Base-by-base conservation (phyloP, 2,329 filamentous ascomycete species). In the Fusarium acutatum region DNA sequence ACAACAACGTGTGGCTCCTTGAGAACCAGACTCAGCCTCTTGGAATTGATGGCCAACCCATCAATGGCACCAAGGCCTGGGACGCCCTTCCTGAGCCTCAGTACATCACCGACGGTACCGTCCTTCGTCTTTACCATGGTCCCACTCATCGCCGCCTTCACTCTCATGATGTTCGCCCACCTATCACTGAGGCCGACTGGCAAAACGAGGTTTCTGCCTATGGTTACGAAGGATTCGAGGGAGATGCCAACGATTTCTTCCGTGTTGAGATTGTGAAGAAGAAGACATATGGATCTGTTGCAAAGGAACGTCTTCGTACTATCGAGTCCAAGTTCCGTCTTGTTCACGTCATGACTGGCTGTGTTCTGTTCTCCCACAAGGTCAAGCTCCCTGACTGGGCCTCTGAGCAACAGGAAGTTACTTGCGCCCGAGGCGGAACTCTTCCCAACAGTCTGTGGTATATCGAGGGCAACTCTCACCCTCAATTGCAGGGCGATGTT, bases 351-450 rank as follows among this genome's bases (percentile, higher is more conserved):
- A 98, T 99, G 96, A 97, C 95, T 72, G 95, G 96, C 52, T 99
- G 96, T 80, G 93, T 92, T 18, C 88, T 99, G 30, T 99, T 99
- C 87, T 98, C 96, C 2, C 96, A 99, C 88, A 98, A 98, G 86
- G 95, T 98, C 81, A 99, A 99, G 86, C 91, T 99, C 66, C 96
- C 96, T 7, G 95, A 97, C 6, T 99, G 96, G 96, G 96, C 94
- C 52, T 99, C 93, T 59, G 96, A 98, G 82, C 96, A 99, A 83
- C 96, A 99, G 82, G 96, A 99, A 83, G 96, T 99, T n/a, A 98
- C 96, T 26, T 99, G 96, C 80, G 96, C 96, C 13, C 93, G 92
- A 77, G 92, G 94, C 53, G 96, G 95, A 77, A 97, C 95, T 71
- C 86, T 98, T 41, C 96, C 96, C 62, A 99, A 99, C 88, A 97